These are phyloP conservation scores for Schizosaccharomyces osmophilus DNA, from an alignment of 805 yeast species.

Conservation along the genomic window DNA sequence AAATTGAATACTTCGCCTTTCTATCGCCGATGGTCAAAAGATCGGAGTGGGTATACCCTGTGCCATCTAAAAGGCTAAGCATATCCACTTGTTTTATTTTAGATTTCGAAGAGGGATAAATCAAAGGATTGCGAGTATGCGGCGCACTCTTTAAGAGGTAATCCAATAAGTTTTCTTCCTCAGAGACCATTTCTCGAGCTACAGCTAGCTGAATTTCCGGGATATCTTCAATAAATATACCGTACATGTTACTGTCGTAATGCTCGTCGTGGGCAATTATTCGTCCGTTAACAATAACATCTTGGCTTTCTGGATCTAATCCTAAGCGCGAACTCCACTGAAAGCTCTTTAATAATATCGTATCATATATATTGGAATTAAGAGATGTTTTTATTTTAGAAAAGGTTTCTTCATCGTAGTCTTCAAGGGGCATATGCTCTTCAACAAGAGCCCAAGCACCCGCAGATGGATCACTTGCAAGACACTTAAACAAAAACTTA, in stretches of 20 bases:
- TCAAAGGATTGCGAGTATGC: conserved; percentile 21
- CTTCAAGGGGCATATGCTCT: neutral
- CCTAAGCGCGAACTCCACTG: conserved; percentile 15
- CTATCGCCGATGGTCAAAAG: neutral
- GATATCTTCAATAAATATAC: conserved; percentile 26
- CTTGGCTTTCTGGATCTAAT: conserved; percentile 21
- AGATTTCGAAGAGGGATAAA: conserved; percentile 25
- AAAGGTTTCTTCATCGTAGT: neutral
- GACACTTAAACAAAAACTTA: conserved; percentile 3
- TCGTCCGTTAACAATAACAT: conserved; percentile 51
- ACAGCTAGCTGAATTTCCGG: conserved; percentile 11
- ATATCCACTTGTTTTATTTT: conserved; percentile 2
- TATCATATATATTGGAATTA: neutral
- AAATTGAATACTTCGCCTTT: neutral
- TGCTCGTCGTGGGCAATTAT: conserved; percentile 25
- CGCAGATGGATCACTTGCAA: neutral
- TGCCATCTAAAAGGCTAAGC: neutral
- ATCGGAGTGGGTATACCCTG: neutral
- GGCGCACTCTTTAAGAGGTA: conserved; percentile 22
- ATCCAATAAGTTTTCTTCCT: conserved; percentile 14
- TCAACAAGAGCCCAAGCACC: neutral
- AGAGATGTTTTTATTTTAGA: neutral
- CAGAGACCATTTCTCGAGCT: conserved; percentile 10
- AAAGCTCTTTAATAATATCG: conserved; percentile 4
- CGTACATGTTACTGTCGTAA: conserved; percentile 11